Conservation (phyloP, 805 yeast genomes). For the Blastobotrys mokoenaii region DNA sequence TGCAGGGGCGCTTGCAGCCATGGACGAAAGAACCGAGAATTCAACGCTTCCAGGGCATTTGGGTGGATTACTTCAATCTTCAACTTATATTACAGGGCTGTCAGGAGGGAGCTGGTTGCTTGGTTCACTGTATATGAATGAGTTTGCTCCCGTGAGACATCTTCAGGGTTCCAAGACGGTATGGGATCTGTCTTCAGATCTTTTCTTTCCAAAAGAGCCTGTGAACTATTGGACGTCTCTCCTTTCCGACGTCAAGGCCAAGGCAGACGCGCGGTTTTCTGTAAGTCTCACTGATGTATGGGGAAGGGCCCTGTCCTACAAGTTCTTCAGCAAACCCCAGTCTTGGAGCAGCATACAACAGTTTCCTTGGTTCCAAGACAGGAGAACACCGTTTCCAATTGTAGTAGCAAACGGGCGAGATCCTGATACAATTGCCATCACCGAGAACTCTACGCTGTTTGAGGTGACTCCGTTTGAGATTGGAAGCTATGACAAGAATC, state of each 20-base stretch:
- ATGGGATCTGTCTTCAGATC: slow-evolving; percentile 62
- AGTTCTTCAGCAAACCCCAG: slow-evolving; percentile 51
- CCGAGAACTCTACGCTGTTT: slow-evolving; percentile 51
- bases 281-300: slow-evolving; percentile 63
- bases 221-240: slow-evolving; percentile 36
- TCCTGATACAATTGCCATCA: slow-evolving; percentile 39
- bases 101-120: slow-evolving; percentile 82
- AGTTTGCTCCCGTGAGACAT: slow-evolving; percentile 61
- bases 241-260: slow-evolving; percentile 40
- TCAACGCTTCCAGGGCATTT: slow-evolving; percentile 50
- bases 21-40: slow-evolving; percentile 58
- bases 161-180: slow-evolving; percentile 39
- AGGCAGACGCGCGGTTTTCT: slow-evolving; percentile 53
- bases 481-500: slow-evolving; percentile 61
- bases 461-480: slow-evolving; percentile 51
- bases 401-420: slow-evolving; percentile 35
- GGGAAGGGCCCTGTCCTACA: slow-evolving; percentile 66
- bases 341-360: slow-evolving; percentile 44
- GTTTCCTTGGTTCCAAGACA: slow-evolving; percentile 47
- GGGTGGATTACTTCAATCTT: slow-evolving; percentile 62
- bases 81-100: slow-evolving; percentile 65
- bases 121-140: slow-evolving; percentile 56
- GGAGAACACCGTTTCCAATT: slow-evolving; percentile 62
- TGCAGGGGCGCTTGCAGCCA: slow-evolving; percentile 74
- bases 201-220: slow-evolving; percentile 29